These are phyloP conservation scores for Elsinoe ampelina DNA, from an alignment of 2,329 filamentous ascomycete genomes.

Conservation along the genomic window DNA sequence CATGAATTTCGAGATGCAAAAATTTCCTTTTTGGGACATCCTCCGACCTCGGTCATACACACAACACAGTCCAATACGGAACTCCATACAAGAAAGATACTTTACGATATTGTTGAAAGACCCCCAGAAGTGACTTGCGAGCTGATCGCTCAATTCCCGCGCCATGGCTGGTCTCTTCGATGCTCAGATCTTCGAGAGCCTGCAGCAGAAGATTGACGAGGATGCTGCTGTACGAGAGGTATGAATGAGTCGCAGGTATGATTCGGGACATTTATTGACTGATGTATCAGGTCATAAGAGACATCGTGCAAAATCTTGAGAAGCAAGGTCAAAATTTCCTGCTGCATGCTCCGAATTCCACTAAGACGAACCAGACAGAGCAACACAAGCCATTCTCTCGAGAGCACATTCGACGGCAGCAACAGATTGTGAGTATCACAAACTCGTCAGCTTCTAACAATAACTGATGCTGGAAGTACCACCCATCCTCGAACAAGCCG, in stretches of 20 bases:
- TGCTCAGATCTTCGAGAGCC: slow-evolving; percentile 72
- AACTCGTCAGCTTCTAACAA: not conserved
- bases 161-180: slow-evolving; percentile 50
- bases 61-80: not conserved
- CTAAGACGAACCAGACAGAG: slow-evolving; percentile 46
- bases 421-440: slow-evolving; percentile 42
- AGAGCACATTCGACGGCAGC: slow-evolving; percentile 81
- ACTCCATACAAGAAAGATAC: too few species aligned
- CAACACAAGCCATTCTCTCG: slow-evolving; percentile 73
- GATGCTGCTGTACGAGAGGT: slow-evolving; percentile 72
- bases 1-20: not conserved
- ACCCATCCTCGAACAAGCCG: slow-evolving; percentile 58
- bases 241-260: slow-evolving; percentile 19
- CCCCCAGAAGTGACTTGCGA: too few species aligned
- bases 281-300: slow-evolving; percentile 56
- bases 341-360: not conserved
- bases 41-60: not conserved
- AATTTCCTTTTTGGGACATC: not conserved
- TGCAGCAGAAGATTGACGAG: slow-evolving; percentile 84
- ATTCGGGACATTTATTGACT: slow-evolving; percentile 5
- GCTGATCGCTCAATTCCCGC: too few species aligned
- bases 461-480: slow-evolving; percentile 43
- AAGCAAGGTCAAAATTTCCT: slow-evolving; percentile 50
- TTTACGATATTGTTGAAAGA: too few species aligned
- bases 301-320: slow-evolving; percentile 73